Conservation (phyloP, 2,329 filamentous ascomycete genomes). For the Colletotrichum sp. region DNA sequence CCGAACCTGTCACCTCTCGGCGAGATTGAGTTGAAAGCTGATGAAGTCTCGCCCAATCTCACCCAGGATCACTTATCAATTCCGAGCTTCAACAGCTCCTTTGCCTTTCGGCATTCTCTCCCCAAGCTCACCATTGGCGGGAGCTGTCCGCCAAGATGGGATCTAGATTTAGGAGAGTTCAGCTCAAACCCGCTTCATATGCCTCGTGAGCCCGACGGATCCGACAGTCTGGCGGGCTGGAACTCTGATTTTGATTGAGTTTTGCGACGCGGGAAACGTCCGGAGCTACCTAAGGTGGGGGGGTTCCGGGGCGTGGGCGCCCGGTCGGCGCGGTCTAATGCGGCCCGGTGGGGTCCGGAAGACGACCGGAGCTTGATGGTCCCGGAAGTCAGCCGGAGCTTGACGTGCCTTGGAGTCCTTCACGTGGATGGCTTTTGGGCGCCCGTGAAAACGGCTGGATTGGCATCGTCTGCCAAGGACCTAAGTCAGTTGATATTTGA, state of each 20-base stretch:
- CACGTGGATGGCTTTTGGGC: neutral
- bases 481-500: neutral
- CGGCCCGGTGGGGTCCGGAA: neutral
- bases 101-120: neutral
- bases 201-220: neutral
- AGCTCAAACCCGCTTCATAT: neutral
- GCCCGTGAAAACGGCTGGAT: neutral
- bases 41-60: neutral
- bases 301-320: neutral
- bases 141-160: neutral
- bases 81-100: no score
- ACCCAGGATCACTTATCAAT: neutral
- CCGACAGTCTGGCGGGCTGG: neutral
- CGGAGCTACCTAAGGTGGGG: neutral
- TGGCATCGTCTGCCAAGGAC: neutral
- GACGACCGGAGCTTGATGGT: neutral
- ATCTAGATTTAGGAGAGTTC: neutral
- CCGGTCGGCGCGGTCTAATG: neutral
- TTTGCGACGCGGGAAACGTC: neutral
- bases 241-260: neutral
- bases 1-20: neutral
- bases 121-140: neutral
- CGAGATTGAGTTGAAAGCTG: neutral
- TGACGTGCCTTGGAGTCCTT: neutral
- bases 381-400: neutral